Base-by-base conservation (phyloP, 768 basidiomycete genomes). In the Lentinula raphanica region DNA sequence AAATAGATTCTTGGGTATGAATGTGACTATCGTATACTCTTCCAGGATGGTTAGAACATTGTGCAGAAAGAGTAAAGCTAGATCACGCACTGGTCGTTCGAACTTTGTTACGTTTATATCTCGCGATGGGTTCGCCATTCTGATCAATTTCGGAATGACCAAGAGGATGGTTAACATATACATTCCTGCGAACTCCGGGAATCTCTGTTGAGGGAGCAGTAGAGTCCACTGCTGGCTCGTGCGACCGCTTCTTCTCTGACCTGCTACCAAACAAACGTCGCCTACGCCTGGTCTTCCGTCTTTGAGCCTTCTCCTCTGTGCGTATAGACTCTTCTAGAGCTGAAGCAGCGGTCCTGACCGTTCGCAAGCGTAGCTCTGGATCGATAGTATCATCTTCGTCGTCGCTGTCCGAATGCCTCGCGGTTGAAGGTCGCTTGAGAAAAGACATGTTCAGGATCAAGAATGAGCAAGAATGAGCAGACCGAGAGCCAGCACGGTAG, bases 31-130 rank as follows among this genome's bases (percentile, higher is more conserved):
- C 27, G 94, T 96, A 73, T 98, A 98, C 72, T 95, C 92, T 94
- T 67, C 7, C 25, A 19, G 6, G 2, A 62, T 61, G 36, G 60
- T 28, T 15, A 25, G 29, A 50, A 15, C 8, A n/a, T n/a, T n/a
- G 12, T 36, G 35, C 31, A 5, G 54, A 39, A 2, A 32, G 17
- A 38, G 11, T 56, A n/a, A 23, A 42, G 28, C 49, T 38, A 15
- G 21, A 40, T 12, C 3, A 84, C 90, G 74, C 71, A 94, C 92
- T 96, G 63, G 88, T 90, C 39, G 95, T 97, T 67, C 89, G 80
- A 62, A 98, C 93, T 81, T 97, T 98, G 70, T 97, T 98, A 66
- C 95, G 77, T 29, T 83, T 82, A 71, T 94, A 98, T n/a, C 84
- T 81, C 38, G 74, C 83, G 54, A 81, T 72, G 0, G 92, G 94